A percentile compares a stretch with the other conserved stretches of the same genome.
Evolutionary conservation across 768 basidiomycete genomes (phyloP).

Genomic region (Candolleomyces eurysporus): DNA sequence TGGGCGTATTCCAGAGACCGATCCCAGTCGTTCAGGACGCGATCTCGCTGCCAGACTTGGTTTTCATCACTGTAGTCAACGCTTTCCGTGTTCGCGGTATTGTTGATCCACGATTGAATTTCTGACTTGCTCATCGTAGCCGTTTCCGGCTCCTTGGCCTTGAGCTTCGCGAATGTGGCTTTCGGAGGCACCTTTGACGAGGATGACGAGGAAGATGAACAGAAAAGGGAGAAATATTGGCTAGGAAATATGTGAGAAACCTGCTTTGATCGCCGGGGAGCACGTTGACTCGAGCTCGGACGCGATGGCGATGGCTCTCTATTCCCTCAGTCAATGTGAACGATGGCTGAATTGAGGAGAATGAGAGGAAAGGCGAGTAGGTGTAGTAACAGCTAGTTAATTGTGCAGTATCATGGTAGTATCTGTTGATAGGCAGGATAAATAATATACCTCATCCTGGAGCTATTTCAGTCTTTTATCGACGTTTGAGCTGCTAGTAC

Average conservation of each 20-base stretch:
- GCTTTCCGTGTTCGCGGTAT: slow-evolving; percentile 31
- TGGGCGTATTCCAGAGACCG: slow-evolving; percentile 54
- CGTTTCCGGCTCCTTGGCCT: slow-evolving; percentile 41
- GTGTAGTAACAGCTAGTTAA: no score
- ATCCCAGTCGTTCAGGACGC: slow-evolving; percentile 54
- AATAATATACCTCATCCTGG: no score
- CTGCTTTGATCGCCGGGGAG: no score
- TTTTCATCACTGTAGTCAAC: slow-evolving; percentile 28
- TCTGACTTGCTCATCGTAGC: slow-evolving; percentile 46
- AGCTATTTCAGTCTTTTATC: no score
- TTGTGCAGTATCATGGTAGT: no score
- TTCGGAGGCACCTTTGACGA: slow-evolving; percentile 9
- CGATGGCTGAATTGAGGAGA: no score
- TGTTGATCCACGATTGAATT: slow-evolving; percentile 64
- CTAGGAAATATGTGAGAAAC: background rate
- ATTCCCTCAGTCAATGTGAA: no score
- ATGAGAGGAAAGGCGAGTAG: no score
- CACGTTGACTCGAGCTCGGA: no score
- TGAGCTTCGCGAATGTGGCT: slow-evolving; percentile 45
- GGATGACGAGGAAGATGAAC: background rate
- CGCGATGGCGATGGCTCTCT: no score
- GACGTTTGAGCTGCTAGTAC: no score
- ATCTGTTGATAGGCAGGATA: no score
- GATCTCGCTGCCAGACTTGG: slow-evolving; percentile 51
- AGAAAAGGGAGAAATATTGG: background rate